These are phyloP conservation scores for Tirmania nivea DNA, from an alignment of 495 filamentous ascomycete species.

Conservation along the genomic window DNA sequence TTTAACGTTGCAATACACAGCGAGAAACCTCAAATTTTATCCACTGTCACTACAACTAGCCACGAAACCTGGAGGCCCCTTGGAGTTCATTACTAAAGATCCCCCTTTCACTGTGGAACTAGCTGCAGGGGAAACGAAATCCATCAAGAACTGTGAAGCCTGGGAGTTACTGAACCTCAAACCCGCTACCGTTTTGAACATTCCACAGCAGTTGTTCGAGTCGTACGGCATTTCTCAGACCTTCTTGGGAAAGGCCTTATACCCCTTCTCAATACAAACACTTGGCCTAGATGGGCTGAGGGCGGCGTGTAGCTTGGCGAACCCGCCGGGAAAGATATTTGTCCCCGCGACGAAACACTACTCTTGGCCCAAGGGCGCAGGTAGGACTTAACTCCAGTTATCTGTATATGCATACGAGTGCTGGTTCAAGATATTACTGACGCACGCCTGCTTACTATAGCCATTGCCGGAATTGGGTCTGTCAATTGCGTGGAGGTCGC, in stretches of 20 bases:
- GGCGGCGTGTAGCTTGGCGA: too few relatives aligned
- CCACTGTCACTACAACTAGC: slow-evolving; percentile 23
- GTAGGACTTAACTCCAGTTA: too few relatives aligned
- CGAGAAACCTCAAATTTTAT: slow-evolving; percentile 32
- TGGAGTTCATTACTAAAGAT: too few relatives aligned
- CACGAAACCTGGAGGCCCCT: slow-evolving; percentile 18
- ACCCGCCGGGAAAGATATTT: too few relatives aligned
- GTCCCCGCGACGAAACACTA: slow-evolving; percentile 30
- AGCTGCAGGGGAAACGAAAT: too few relatives aligned
- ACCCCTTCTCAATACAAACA: slow-evolving; percentile 25
- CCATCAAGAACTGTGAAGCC: too few relatives aligned
- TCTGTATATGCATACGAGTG: too few relatives aligned
- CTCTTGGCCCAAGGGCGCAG: slow-evolving; percentile 32
- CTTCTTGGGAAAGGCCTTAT: slow-evolving; percentile 20
- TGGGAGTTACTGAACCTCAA: slow-evolving; percentile 31
- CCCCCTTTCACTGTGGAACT: too few relatives aligned
- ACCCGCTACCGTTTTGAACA: slow-evolving; percentile 21
- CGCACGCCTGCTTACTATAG: too few relatives aligned
- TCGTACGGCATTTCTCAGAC: slow-evolving; percentile 21
- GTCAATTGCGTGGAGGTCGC: slow-evolving; percentile 21
- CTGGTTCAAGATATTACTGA: too few relatives aligned
- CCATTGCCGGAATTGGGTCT: slow-evolving; percentile 26
- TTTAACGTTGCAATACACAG: too few relatives aligned
- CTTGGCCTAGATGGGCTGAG: too few relatives aligned
- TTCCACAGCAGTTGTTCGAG: slow-evolving; percentile 21